Conservation (phyloP, 2,329 filamentous ascomycete genomes). For the Clarireedia monteithiana region DNA sequence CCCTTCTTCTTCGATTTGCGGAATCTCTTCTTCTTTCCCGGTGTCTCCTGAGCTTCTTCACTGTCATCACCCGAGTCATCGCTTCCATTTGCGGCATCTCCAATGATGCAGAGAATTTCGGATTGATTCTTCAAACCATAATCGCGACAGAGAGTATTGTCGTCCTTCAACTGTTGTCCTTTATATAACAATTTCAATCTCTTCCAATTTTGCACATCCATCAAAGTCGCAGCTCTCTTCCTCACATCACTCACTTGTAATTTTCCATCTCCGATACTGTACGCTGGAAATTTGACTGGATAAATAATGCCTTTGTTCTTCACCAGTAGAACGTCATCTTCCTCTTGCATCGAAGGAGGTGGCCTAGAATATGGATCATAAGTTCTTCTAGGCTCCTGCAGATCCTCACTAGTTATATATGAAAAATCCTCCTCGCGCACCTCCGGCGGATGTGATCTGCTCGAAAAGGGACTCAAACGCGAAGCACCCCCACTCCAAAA, state of each 20-base stretch:
- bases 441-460: slow-evolving; percentile 40
- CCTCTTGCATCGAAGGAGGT: slow-evolving; percentile 35
- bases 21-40: slow-evolving; percentile 19
- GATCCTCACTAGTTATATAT: slow-evolving; percentile 74
- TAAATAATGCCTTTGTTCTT: slow-evolving; percentile 60
- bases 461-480: slow-evolving; percentile 28
- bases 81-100: slow-evolving; percentile 40
- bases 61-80: slow-evolving; percentile 38
- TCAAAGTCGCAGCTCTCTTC: slow-evolving; percentile 58
- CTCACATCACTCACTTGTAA: slow-evolving; percentile 58
- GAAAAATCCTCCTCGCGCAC: slow-evolving; percentile 72
- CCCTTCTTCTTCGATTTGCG: slow-evolving; percentile 36
- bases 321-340: slow-evolving; percentile 65
- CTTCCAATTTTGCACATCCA: slow-evolving; percentile 50
- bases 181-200: slow-evolving; percentile 66
- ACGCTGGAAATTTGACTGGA: slow-evolving; percentile 65
- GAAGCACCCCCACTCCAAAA: slow-evolving; percentile 23
- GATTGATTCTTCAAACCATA: slow-evolving; percentile 56
- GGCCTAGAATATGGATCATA: slow-evolving; percentile 36
- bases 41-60: slow-evolving; percentile 33
- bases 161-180: slow-evolving; percentile 61
- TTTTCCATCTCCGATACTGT: slow-evolving; percentile 67
- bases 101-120: slow-evolving; percentile 52
- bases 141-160: slow-evolving; percentile 45
- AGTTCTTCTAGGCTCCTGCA: slow-evolving; percentile 41